Conservation (phyloP, 331 rosid genomes). For the Pyracantha coccinea region DNA sequence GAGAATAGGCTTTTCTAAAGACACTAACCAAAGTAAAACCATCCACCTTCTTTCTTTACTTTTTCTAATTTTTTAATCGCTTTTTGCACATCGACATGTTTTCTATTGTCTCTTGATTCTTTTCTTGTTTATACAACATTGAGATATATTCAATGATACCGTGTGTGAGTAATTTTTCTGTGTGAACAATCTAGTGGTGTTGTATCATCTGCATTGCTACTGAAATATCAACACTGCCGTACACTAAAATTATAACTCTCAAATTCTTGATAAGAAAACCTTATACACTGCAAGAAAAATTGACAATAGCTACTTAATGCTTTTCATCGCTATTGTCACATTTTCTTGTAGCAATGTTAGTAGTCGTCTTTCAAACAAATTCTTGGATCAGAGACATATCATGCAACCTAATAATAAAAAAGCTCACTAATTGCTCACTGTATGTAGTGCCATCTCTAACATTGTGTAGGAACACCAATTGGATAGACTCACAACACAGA, state of each 20-base stretch:
- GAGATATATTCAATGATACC: not conserved
- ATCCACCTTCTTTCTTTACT: conserved; percentile 11
- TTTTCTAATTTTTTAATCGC: not conserved
- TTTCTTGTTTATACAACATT: not conserved
- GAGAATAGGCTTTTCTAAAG: conserved; percentile 83
- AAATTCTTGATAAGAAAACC: not conserved
- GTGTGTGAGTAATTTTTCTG: not conserved
- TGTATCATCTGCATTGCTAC: not conserved
- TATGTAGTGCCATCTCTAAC: not conserved
- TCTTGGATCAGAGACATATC: not conserved
- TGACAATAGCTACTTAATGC: not conserved
- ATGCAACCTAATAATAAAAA: not conserved
- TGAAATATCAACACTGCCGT: not conserved
- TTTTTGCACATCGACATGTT: not conserved
- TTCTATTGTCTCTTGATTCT: not conserved
- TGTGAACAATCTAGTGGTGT: not conserved
- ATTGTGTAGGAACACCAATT: not conserved
- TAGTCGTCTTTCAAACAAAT: not conserved
- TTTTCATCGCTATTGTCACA: not conserved
- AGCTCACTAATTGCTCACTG: not conserved
- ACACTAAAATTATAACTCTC: not conserved
- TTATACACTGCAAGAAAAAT: not conserved
- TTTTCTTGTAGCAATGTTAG: not conserved
- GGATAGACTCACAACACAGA: not conserved
- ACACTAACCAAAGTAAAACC: conserved; percentile 10